These are phyloP conservation scores for Isochrysis galbana DNA, from an alignment of 78 protist species.

Conservation along the genomic window DNA sequence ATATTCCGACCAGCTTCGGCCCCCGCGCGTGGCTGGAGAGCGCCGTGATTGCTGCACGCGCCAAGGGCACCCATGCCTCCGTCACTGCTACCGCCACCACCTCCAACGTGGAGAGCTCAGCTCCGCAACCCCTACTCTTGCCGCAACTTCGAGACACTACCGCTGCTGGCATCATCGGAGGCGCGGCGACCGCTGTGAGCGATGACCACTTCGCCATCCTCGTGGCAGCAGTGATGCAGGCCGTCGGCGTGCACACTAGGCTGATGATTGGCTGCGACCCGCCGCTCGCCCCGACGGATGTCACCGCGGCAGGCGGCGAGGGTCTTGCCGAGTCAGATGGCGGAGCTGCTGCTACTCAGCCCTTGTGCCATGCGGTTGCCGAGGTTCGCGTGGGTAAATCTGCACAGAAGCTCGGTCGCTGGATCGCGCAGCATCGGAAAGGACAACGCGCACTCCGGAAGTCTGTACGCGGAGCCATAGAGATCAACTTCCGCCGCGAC, in stretches of 20 bases:
- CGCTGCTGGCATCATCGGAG: background rate
- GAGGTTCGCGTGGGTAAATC: background rate
- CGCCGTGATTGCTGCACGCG: background rate
- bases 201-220: background rate
- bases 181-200: background rate
- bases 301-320: background rate
- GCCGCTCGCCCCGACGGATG: background rate
- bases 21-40: background rate
- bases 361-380: background rate
- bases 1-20: background rate
- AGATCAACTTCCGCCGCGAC: background rate
- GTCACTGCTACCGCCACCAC: background rate
- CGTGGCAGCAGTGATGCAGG: background rate
- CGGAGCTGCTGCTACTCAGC: too few relatives aligned
- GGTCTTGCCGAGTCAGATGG: background rate
- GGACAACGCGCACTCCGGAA: background rate
- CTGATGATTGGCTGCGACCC: background rate
- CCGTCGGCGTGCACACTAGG: background rate
- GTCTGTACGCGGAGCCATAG: background rate
- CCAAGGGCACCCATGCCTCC: background rate
- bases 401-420: background rate
- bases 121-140: background rate
- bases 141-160: background rate
- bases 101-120: background rate
- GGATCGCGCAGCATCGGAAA: background rate